Conservation (phyloP, 768 basidiomycete genomes). For the Boletus rubescentipes region DNA sequence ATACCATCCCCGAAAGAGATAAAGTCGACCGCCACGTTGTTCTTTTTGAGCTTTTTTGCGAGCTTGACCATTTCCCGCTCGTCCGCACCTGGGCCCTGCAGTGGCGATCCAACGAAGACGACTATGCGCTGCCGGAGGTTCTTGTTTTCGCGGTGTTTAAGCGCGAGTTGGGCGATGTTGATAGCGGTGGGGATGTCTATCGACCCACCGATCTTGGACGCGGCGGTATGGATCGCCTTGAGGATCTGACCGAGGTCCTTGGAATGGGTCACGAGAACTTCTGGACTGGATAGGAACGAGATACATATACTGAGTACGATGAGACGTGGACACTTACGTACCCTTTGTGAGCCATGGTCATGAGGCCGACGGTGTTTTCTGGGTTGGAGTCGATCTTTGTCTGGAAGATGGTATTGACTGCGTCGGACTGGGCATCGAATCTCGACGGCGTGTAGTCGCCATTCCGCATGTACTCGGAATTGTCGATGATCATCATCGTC, state of each 20-base stretch:
- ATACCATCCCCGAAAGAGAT: slow-evolving; percentile 90
- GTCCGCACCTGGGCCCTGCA: slow-evolving; percentile 67
- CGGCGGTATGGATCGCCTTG: slow-evolving; percentile 67
- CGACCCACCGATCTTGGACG: slow-evolving; percentile 73
- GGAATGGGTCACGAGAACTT: slow-evolving; percentile 94
- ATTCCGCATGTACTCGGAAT: slow-evolving; percentile 96
- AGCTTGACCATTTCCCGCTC: slow-evolving; percentile 82
- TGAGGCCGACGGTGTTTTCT: slow-evolving; percentile 95
- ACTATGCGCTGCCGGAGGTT: slow-evolving; percentile 95
- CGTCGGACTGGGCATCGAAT: slow-evolving; percentile 89
- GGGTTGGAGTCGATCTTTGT: slow-evolving; percentile 96
- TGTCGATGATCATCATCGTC: slow-evolving; percentile 97
- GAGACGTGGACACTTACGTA: slow-evolving; percentile 37
- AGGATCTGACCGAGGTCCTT: slow-evolving; percentile 94
- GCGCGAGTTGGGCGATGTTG: slow-evolving; percentile 89
- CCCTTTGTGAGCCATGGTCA: slow-evolving; percentile 99
- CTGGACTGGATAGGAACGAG: slow-evolving; percentile 55
- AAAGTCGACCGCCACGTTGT: slow-evolving; percentile 94
- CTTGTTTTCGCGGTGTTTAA: slow-evolving; percentile 99
- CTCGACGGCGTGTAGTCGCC: slow-evolving; percentile 87
- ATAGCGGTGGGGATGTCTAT: slow-evolving; percentile 90
- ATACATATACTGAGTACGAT: neutral
- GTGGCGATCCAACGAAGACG: slow-evolving; percentile 89
- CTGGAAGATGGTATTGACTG: slow-evolving; percentile 85
- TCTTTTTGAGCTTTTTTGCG: slow-evolving; percentile 98